phyloP scores from a whole-genome alignment of 23 red algal species.

The Gracilaria gracilis region DNA sequence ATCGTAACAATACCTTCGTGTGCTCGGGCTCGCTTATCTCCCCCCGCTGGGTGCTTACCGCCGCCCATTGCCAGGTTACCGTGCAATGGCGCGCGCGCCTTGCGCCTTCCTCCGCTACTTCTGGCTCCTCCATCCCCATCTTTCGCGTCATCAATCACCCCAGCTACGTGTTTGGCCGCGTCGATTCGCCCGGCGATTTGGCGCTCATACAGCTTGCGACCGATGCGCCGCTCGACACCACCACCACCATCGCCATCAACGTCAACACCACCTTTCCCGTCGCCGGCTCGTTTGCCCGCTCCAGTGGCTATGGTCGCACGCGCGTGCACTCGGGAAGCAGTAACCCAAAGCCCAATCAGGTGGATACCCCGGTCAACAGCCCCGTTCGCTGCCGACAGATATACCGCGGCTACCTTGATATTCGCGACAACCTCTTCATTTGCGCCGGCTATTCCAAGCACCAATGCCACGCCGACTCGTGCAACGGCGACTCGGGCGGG shows the following conservation, averaged over 20 bases:
- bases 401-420: conserved; percentile 22
- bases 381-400: conserved; percentile 1
- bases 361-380: conserved; percentile 48
- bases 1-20: conserved; percentile 32
- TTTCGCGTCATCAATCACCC: conserved; percentile 39
- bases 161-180: neutral
- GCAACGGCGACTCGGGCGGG: conserved; percentile 46
- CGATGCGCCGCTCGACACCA: conserved; percentile 19
- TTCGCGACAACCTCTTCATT: conserved; percentile 12
- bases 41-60: conserved; percentile 46
- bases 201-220: conserved; percentile 33
- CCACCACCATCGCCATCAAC: conserved; percentile 37
- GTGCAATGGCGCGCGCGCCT: conserved; percentile 4
- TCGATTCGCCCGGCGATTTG: conserved; percentile 50
- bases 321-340: neutral
- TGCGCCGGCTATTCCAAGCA: conserved; percentile 51
- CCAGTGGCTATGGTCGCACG: conserved; percentile 52
- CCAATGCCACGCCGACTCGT: conserved; percentile 29
- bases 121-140: conserved; percentile 12
- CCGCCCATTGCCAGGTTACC: conserved; percentile 52
- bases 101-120: neutral
- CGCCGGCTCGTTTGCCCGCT: conserved; percentile 20
- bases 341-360: conserved; percentile 40
- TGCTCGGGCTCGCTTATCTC: conserved; percentile 61
- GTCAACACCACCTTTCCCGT: conserved; percentile 20